Evolutionary conservation across 2,329 filamentous ascomycete genomes (phyloP).

Genomic region (Emmonsiellopsis sp.): DNA sequence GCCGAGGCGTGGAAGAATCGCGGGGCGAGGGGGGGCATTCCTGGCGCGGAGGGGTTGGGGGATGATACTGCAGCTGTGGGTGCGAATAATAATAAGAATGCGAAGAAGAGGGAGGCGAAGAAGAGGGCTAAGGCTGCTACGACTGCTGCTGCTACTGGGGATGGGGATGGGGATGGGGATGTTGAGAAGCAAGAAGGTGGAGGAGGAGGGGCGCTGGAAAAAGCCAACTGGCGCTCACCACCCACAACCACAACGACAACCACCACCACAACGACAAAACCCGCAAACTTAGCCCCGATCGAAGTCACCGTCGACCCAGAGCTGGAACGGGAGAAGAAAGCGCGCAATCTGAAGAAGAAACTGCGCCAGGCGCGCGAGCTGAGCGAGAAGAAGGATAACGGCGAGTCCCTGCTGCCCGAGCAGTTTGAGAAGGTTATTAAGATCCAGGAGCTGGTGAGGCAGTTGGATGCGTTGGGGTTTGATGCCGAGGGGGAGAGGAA

Average conservation of each 20-base stretch:
- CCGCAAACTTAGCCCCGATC: background rate
- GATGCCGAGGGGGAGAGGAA: conserved; percentile 62
- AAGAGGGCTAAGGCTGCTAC: conserved; percentile 48
- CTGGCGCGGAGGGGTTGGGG: conserved; percentile 56
- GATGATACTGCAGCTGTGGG: conserved; percentile 44
- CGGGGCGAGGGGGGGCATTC: conserved; percentile 58
- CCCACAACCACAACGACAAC: background rate
- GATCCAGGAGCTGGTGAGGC: conserved; percentile 85
- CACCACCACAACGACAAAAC: background rate
- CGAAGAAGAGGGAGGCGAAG: conserved; percentile 62
- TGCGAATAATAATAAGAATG: conserved; percentile 74
- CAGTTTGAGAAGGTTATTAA: conserved; percentile 97
- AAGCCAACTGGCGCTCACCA: conserved; percentile 22
- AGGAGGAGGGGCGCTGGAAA: conserved; percentile 2
- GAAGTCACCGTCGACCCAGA: conserved; percentile 50
- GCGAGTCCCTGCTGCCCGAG: conserved; percentile 75
- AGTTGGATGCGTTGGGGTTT: conserved; percentile 77
- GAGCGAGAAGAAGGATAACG: conserved; percentile 81
- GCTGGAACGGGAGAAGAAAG: conserved; percentile 83
- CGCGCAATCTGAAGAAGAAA: conserved; percentile 85
- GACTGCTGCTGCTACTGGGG: conserved; percentile 14
- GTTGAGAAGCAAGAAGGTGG: conserved; percentile 11
- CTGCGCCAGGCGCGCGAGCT: conserved; percentile 86
- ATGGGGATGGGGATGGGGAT: too few relatives aligned
- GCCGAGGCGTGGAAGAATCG: conserved; percentile 77